phyloP scores from a whole-genome alignment of 148 eudicot species.

The Cornus controversa region DNA sequence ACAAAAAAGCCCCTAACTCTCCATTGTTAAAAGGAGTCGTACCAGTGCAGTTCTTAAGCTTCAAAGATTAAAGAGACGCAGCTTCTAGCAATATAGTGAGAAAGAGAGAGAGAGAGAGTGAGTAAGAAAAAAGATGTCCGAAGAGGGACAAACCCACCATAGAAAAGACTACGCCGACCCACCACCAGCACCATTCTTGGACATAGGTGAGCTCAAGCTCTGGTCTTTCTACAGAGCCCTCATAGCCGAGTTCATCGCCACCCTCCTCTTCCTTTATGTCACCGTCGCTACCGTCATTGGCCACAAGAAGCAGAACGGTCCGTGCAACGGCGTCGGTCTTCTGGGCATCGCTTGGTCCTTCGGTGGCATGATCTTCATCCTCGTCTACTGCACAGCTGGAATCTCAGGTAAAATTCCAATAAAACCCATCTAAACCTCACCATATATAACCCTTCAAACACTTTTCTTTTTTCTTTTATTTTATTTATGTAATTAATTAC shows the following conservation, averaged over 20 bases:
- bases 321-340: slow-evolving; percentile 80
- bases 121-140: slow-evolving; percentile 42
- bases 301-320: slow-evolving; percentile 67
- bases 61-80: too few relatives aligned
- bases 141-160: slow-evolving; percentile 54
- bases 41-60: not conserved
- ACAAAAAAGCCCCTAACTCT: not conserved
- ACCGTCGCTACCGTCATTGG: slow-evolving; percentile 88
- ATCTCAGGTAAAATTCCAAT: slow-evolving; percentile 57
- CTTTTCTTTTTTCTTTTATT: not conserved
- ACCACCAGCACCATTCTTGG: slow-evolving; percentile 84
- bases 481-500: not conserved
- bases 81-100: not conserved
- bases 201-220: slow-evolving; percentile 58
- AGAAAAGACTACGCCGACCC: slow-evolving; percentile 91
- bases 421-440: not conserved
- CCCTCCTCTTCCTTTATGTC: slow-evolving; percentile 75
- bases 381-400: slow-evolving; percentile 97
- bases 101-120: slow-evolving; percentile 1
- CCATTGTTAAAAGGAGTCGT: not conserved
- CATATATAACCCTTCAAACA: not conserved
- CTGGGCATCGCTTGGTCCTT: slow-evolving; percentile 92
- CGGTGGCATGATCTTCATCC: slow-evolving; percentile 92
- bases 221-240: slow-evolving; percentile 94
- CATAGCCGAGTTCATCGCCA: slow-evolving; percentile 92